phyloP scores from a whole-genome alignment of 1,139 yeast genomes.

The Debaryomyces udenii region DNA sequence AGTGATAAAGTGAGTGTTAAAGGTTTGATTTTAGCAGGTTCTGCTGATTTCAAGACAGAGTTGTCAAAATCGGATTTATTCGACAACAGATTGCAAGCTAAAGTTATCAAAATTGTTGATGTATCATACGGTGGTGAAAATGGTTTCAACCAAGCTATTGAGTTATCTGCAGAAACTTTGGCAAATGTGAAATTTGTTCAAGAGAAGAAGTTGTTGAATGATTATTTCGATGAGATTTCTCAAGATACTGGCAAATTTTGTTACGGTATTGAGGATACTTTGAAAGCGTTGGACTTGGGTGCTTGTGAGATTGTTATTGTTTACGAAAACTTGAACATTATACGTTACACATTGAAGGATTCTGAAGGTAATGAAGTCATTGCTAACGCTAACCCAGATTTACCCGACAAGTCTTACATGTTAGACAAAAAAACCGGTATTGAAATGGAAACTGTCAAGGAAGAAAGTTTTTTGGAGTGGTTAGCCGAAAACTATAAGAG shows the following conservation, averaged over 20 bases:
- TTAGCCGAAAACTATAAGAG: slow-evolving; percentile 93
- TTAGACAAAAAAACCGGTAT: slow-evolving; percentile 83
- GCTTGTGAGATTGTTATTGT: slow-evolving; percentile 93
- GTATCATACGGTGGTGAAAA: slow-evolving; percentile 98
- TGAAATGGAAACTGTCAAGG: slow-evolving; percentile 85
- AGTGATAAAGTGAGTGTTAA: slow-evolving; percentile 91
- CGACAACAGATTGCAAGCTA: slow-evolving; percentile 84
- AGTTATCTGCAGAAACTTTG: slow-evolving; percentile 92
- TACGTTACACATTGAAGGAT: slow-evolving; percentile 84
- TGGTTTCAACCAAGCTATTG: slow-evolving; percentile 98
- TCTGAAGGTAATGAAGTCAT: slow-evolving; percentile 77
- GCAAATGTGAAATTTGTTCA: slow-evolving; percentile 97
- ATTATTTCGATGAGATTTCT: slow-evolving; percentile 93
- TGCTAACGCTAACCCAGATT: slow-evolving; percentile 71
- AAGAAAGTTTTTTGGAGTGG: slow-evolving; percentile 91
- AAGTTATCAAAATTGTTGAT: slow-evolving; percentile 90
- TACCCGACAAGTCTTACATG: slow-evolving; percentile 75
- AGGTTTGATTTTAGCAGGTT: slow-evolving; percentile 96
- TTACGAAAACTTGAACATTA: slow-evolving; percentile 83
- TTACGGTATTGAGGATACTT: slow-evolving; percentile 94
- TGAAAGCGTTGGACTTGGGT: slow-evolving; percentile 94
- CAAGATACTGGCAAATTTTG: slow-evolving; percentile 97
- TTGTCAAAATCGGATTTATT: slow-evolving; percentile 90
- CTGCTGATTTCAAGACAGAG: slow-evolving; percentile 97
- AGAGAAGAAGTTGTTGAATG: slow-evolving; percentile 91